These are phyloP conservation scores for Pholiota conissans DNA, from an alignment of 768 basidiomycete species.

Conservation along the genomic window DNA sequence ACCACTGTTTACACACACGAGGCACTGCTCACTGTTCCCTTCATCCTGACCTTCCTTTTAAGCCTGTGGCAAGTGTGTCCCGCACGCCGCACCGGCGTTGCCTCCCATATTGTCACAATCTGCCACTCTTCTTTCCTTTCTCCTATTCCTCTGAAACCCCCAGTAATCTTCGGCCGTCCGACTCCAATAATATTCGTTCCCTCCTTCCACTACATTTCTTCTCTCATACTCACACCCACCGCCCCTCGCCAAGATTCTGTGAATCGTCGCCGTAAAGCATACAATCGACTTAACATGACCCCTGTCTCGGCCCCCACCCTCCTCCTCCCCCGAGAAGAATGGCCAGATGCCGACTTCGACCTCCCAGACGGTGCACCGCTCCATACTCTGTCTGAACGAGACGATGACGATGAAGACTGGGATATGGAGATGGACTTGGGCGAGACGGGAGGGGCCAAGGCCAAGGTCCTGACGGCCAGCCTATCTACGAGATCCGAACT, in stretches of 20 bases:
- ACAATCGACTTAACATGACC: conserved; percentile 42
- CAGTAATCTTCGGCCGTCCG: conserved; percentile 6
- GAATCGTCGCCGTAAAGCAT: not conserved
- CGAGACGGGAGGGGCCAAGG: conserved; percentile 53
- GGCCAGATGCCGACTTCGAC: conserved; percentile 88
- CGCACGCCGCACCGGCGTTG: conserved; percentile 11
- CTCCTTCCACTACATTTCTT: not conserved
- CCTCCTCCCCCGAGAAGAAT: conserved; percentile 66
- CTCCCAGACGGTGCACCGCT: conserved; percentile 73
- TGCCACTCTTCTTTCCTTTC: conserved; percentile 6
- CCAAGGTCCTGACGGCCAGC: conserved; percentile 35
- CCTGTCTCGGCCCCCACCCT: conserved; percentile 60
- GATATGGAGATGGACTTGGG: conserved; percentile 75
- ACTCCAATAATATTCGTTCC: conserved; percentile 4
- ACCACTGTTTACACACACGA: conserved; percentile 29
- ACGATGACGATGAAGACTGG: conserved; percentile 75
- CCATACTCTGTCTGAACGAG: conserved; percentile 64
- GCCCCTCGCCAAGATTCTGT: not conserved
- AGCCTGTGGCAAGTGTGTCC: conserved; percentile 13
- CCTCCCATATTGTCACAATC: not conserved
- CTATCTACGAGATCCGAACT: conserved; percentile 38
- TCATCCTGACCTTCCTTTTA: conserved; percentile 13
- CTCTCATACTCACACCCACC: not conserved
- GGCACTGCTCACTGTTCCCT: conserved; percentile 8
- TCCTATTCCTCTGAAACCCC: conserved; percentile 11